Evolutionary conservation across 306 rosid genomes (phyloP), one percentile per base, ranked within the genome.

Genomic region (Malus sylvestris): DNA sequence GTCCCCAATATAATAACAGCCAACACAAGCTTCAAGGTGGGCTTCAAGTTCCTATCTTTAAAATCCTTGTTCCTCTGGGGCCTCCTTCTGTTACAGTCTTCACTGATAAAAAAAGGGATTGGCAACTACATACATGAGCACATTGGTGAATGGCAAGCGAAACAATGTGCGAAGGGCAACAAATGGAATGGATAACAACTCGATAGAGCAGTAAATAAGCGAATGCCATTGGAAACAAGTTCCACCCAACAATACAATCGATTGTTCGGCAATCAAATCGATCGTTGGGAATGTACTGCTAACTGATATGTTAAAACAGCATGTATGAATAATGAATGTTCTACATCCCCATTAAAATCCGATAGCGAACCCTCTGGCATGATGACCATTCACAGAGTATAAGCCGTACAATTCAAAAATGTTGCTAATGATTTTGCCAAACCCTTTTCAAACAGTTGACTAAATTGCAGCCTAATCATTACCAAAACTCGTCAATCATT

Each of bases 61-160:
- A 83, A 76, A 80, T 85, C 92, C 82, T 78, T 91, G 82, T 75
- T 87, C 85, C 83, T 90, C 76, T 75, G 96, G 81, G 74, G 64
- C 88, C 90, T 87, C 80, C 94, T 87, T 86, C 85, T 89, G 84
- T 74, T 86, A 25, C 81, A 46, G 29, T 89, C 96, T 45, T 94
- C 98, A 79, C 97, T 94, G 93, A 32, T 4, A 32, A 32, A 32
- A 66, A 25, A 81, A 77, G 55, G 61, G 25, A 57, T 79, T 64
- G 10, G 6, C 3, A 25, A 13, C 38, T 4, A 13, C 77, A 42
- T 59, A 20, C 53, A 64, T 73, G 57, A 40, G 73, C n/a, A 76
- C 74, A 38, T 38, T 1, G 8, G 42, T 38, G 42, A 38, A 57
- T 13, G 38, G 70, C 40, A 62, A 62, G 86, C 27, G 42, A 71